Evolutionary conservation across 208 protist genomes (phyloP), one percentile per base, ranked within the genome.

Genomic region (Crithidia bombi): DNA sequence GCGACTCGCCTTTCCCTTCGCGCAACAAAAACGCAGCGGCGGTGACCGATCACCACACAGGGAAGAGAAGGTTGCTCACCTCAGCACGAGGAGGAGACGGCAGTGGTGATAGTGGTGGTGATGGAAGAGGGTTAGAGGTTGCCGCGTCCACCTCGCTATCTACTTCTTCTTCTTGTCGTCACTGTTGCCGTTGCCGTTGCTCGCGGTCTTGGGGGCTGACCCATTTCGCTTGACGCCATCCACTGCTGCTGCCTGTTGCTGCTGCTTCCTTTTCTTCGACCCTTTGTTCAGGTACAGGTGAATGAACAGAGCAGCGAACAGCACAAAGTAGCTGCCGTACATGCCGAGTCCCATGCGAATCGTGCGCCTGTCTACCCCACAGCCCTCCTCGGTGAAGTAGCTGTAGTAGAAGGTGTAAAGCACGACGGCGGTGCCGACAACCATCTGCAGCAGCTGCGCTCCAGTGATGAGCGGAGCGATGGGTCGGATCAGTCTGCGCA

Each of bases 401-500:
- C 62, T 64, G 72, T 79, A 73, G 55, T 87, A 89, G 32, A 87
- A 44, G 19, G 77, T 75, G 63, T 75, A 81, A 23, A 58, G 54
- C 61, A 85, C 82, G 19, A 93, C 81, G 30, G 75, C 63, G 43
- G 83, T 90, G 28, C 94, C 95, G 3, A 93, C 73, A 23, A 98
- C 88, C 96, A 98, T 98, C 79, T 98, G 97, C 9, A 88, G 61
- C 11, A 97, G 87, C 74, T 97, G 93, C 56, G 94, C 61, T n/a
- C 64, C 73, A 25, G 93, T 97, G 66, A 97, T 95, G 46, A 92
- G 19, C 6, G 89, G 83, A 0, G 93, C 90, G 63, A 96, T 79
- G 21, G 88, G 84, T 64, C 91, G 89, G 36, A 93, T 67, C 10
- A 83, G 54, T 28, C 81, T 70, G 75, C 85, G 81, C 46, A 75